Evolutionary conservation across 2,329 filamentous ascomycete genomes (phyloP).

Genomic region (Phyllosticta ampelicida): DNA sequence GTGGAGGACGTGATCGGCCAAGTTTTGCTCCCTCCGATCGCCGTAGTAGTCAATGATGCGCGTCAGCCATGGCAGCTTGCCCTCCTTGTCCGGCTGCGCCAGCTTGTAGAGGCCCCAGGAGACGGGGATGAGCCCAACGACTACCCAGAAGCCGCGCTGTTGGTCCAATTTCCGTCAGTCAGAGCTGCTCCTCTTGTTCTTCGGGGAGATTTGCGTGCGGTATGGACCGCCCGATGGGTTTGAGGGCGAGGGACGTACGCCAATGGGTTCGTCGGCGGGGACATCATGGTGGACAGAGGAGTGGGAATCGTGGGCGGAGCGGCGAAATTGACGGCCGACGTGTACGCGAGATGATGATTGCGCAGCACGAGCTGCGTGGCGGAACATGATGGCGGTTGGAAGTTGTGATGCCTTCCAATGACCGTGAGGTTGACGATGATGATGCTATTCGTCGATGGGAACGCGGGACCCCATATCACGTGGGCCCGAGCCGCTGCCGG

Average conservation of each 20-base stretch:
- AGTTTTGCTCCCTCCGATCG: slow-evolving; percentile 38
- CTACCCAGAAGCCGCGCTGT: slow-evolving; percentile 38
- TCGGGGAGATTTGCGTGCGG: background rate
- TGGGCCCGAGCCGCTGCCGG: background rate
- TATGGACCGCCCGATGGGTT: no score
- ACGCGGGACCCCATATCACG: background rate
- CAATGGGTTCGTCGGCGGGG: slow-evolving; percentile 39
- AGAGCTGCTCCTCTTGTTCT: background rate
- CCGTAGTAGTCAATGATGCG: slow-evolving; percentile 46
- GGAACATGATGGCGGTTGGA: slow-evolving; percentile 30
- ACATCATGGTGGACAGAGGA: slow-evolving; percentile 23
- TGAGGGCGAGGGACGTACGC: slow-evolving; percentile 32
- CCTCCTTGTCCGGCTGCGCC: slow-evolving; percentile 30
- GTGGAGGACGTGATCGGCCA: slow-evolving; percentile 46
- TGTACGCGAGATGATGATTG: slow-evolving; percentile 27
- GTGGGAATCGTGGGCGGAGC: slow-evolving; percentile 22
- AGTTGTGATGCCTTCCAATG: background rate
- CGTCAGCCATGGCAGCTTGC: slow-evolving; percentile 33
- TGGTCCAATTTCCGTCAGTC: slow-evolving; percentile 17
- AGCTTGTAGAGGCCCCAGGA: slow-evolving; percentile 35
- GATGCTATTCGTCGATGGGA: background rate
- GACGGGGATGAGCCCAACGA: slow-evolving; percentile 36
- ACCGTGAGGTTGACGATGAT: background rate
- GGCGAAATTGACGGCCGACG: slow-evolving; percentile 29
- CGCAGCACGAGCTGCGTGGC: slow-evolving; percentile 33